Evolutionary conservation across 2,329 filamentous ascomycete species (phyloP), one percentile per base, ranked within the genome.

Genomic region (Clarireedia sp.): DNA sequence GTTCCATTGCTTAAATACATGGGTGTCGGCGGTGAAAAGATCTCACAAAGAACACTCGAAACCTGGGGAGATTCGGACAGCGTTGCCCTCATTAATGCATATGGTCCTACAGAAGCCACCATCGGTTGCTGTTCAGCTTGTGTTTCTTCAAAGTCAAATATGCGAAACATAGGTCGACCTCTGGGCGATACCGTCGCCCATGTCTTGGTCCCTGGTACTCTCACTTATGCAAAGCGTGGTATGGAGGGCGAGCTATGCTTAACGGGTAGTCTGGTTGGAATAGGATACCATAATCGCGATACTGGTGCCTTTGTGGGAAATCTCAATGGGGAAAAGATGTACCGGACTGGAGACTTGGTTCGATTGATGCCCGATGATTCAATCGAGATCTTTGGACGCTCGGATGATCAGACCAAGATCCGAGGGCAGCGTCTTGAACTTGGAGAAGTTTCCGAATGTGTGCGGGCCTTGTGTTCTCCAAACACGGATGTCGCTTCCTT

Each of bases 351-450:
- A 0, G 81, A 84, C 58, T 67, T 83, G 0, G 80, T 79, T 0
- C 71, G 71, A 17, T 80, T 82, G 52, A 73, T 78, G 43, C 64
- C 69, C 0, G 74, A 82, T 48, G 75, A 76, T 1, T 66, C 66
- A 14, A 75, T 83, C 46, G 67, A 76, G 17, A 82, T 80, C 57
- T 72, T 83, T 37, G 82, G 82, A 4, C 76, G 84, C 48, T 76
- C 77, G 40, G 84, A 87, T 62, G 78, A 78, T 24, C 83, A 83
- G 65, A 78, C 84, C 55, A 87, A 88, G 23, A 60, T 61, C 41
- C 29, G 50, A 7, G 59, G 59, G 19, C 58, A 61, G 38, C 55
- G 58, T 38, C 41, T 61, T 21, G 59, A 61, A 47, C 19, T 54
- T 3, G 51, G 51, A 19, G 45, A 49, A 41, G 44, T 54, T 12